These are phyloP conservation scores for Cordyceps tenuipes DNA, from an alignment of 2,329 filamentous ascomycete genomes.

Conservation along the genomic window DNA sequence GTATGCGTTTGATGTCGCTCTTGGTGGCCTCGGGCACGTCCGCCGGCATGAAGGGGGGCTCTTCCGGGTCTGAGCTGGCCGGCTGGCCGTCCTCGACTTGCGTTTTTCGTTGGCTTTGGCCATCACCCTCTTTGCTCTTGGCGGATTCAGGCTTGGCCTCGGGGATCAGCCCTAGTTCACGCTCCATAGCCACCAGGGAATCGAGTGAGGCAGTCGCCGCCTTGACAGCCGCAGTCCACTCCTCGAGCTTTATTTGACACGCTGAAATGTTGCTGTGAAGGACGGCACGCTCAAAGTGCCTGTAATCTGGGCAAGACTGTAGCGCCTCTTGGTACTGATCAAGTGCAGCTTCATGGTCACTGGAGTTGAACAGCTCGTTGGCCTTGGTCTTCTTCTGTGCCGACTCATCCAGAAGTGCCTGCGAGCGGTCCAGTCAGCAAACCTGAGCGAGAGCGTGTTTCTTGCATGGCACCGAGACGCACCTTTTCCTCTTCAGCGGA, in stretches of 20 bases:
- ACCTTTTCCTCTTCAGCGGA: conserved; percentile 8
- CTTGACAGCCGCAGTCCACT: conserved; percentile 77
- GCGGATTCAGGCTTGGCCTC: conserved; percentile 36
- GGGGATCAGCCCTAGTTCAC: conserved; percentile 20
- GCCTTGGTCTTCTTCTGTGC: conserved; percentile 65
- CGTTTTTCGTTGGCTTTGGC: conserved; percentile 15
- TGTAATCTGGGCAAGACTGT: conserved; percentile 69
- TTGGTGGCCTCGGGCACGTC: conserved; percentile 15
- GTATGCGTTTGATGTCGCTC: conserved; percentile 64
- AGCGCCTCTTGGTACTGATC: conserved; percentile 76
- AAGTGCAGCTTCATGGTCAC: conserved; percentile 69
- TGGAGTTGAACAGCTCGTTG: conserved; percentile 68
- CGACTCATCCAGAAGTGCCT: conserved; percentile 64
- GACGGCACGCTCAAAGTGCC: conserved; percentile 82
- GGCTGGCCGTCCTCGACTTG: not conserved
- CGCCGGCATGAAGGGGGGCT: conserved; percentile 25
- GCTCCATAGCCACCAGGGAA: conserved; percentile 39
- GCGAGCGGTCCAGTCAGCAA: conserved; percentile 3
- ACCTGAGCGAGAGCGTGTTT: too few species aligned
- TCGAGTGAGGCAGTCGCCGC: conserved; percentile 66
- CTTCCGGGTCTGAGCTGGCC: conserved; percentile 12
- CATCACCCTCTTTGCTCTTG: conserved; percentile 17
- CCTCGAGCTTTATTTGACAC: conserved; percentile 73
- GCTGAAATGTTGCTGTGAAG: conserved; percentile 83
- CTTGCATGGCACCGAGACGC: not conserved